Percentiles rank a stretch among this genome's conserved stretches.
Evolutionary conservation across 2,329 filamentous ascomycete species (phyloP).

Genomic region (Trichophyton schoenleinii): DNA sequence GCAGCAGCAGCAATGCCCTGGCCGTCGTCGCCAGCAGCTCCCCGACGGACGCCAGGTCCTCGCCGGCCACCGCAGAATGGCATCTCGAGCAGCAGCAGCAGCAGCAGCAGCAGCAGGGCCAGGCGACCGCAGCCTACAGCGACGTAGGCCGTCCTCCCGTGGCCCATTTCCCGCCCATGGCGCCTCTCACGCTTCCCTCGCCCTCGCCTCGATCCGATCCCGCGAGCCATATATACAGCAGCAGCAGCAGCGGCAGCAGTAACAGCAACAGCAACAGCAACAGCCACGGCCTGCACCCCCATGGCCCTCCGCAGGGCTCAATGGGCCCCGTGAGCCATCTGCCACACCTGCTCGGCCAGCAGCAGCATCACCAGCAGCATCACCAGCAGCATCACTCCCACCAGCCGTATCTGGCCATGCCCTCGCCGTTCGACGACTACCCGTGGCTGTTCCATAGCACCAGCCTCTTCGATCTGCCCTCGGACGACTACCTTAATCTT

Average conservation of each 20-base stretch:
- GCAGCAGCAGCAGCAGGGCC: neutral
- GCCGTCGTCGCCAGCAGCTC: neutral
- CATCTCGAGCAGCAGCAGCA: conserved; percentile 1
- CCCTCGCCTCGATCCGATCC: conserved; percentile 6
- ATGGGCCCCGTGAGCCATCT: conserved; percentile 5
- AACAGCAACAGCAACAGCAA: neutral
- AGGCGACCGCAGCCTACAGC: neutral
- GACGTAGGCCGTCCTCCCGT: neutral
- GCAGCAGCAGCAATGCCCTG: neutral
- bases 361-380: neutral
- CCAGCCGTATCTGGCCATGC: conserved; percentile 6
- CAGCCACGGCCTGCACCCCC: neutral
- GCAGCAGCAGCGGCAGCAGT: too few species aligned
- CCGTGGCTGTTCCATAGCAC: conserved; percentile 13
- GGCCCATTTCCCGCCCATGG: conserved; percentile 2
- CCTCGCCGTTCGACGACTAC: conserved; percentile 8
- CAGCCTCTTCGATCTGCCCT: conserved; percentile 14
- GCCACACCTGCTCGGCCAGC: conserved; percentile 6
- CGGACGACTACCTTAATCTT: conserved; percentile 14
- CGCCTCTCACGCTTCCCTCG: conserved; percentile 9
- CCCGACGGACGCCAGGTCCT: conserved; percentile 1
- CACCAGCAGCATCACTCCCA: neutral
- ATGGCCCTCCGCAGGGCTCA: neutral
- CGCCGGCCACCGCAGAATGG: conserved; percentile 2
- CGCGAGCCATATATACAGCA: neutral